Conservation (phyloP, 2,329 filamentous ascomycete species). For the Aureobasidium subglaciale region DNA sequence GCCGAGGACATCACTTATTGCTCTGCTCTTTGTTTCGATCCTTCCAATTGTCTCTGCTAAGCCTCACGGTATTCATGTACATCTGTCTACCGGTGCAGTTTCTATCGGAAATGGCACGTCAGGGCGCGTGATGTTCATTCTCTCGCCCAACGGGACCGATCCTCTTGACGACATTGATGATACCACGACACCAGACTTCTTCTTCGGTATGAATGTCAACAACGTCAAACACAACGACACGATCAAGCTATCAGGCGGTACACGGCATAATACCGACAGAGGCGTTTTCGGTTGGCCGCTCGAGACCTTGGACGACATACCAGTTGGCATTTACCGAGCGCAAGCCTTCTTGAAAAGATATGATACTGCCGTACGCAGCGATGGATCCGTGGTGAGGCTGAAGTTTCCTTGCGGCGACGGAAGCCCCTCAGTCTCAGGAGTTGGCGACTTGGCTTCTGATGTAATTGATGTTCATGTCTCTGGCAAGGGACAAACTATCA, state of each 20-base stretch:
- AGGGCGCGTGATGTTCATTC: background rate
- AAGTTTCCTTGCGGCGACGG: background rate
- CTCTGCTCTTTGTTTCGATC: background rate
- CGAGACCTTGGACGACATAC: background rate
- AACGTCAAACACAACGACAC: background rate
- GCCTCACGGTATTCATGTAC: background rate
- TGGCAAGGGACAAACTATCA: background rate
- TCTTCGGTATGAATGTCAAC: background rate
- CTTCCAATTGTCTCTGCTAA: background rate
- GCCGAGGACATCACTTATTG: background rate
- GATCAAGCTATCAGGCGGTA: background rate
- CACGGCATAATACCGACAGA: background rate
- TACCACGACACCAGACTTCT: background rate
- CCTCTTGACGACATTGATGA: background rate
- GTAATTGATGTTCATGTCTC: background rate
- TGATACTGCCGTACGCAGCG: background rate
- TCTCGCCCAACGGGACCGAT: background rate
- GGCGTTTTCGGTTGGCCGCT: background rate
- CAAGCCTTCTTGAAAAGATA: background rate
- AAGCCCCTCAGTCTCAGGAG: background rate
- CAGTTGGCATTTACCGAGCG: background rate
- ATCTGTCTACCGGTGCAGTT: background rate
- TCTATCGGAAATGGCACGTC: background rate
- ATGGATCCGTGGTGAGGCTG: background rate
- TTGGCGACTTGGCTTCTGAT: background rate